Percentiles rank a stretch among this genome's conserved stretches.
These are phyloP conservation scores for Diaporthe vexans DNA, from an alignment of 2,329 filamentous ascomycete species.

Conservation along the genomic window DNA sequence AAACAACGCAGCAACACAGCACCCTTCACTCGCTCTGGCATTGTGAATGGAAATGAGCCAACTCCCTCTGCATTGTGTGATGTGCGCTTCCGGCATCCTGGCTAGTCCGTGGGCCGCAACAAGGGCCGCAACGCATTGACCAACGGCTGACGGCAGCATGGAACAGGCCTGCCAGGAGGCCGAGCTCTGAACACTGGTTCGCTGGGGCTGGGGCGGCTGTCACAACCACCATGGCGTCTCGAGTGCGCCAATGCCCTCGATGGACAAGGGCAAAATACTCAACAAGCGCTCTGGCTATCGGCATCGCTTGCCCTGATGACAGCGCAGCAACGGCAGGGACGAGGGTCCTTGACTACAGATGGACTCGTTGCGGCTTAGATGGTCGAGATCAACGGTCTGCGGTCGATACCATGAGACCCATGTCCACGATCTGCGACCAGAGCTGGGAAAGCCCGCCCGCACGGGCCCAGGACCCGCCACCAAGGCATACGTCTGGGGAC, in stretches of 20 bases:
- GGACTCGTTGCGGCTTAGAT: constrained; percentile 6
- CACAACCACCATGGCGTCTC: constrained; percentile 23
- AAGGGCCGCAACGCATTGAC: constrained; percentile 14
- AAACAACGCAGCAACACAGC: neutral
- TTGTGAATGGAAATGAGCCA: constrained; percentile 24
- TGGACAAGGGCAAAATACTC: constrained; percentile 14
- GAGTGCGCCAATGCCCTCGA: neutral
- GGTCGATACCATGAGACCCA: neutral
- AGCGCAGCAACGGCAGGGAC: constrained; percentile 6
- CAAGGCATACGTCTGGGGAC: constrained; percentile 19
- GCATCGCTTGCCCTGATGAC: constrained; percentile 9
- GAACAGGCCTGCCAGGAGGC: constrained; percentile 20
- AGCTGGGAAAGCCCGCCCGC: constrained; percentile 24
- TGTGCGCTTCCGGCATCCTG: constrained; percentile 6
- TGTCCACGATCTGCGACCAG: constrained; percentile 20
- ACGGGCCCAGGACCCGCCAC: constrained; percentile 14
- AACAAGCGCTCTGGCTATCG: constrained; percentile 3
- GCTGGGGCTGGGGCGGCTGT: constrained; percentile 1
- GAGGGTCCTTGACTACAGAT: neutral
- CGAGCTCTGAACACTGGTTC: constrained; percentile 23
- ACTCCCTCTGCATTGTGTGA: constrained; percentile 20
- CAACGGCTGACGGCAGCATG: constrained; percentile 24
- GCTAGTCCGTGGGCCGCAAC: constrained; percentile 12
- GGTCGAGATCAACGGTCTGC: constrained; percentile 20
- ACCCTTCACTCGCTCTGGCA: constrained; percentile 11